Base-by-base conservation (phyloP, 257 asterid species). In the Striga asiatica region DNA sequence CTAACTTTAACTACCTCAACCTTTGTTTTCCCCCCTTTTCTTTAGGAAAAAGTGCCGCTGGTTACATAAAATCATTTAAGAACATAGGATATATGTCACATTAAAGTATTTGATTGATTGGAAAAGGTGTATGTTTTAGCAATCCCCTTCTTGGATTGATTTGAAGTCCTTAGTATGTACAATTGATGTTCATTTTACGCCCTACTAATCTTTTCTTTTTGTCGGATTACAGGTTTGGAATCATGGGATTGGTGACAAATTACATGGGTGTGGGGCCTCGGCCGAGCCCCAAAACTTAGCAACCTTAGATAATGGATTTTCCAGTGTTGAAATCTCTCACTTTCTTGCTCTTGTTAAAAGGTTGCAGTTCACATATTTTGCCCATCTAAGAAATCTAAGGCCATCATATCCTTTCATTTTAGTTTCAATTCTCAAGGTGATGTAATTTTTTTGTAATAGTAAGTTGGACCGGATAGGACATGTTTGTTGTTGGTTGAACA, bases 231-330 rank as follows among this genome's bases (percentile, higher is more conserved):
- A 86, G 88, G 94, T 86, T 86, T 38, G 95, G 85, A 18, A 78
- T 86, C 27, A 86, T 86, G 95, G 95, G 95, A 5, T 57, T 83
- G 79, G 77, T 81, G 72, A 83, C 95, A 3, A 82, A 75, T 76
- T 83, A 86, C 79, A 67, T 77, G 75, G 94, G 95, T 12, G 13
- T 80, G 61, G 93, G 87, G 49, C 85, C 89, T 39, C 77, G 78
- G 39, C 63, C 80, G 25, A 68, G 24, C 72, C 70, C 38, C 35
- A 50, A 50, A 24, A 14, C 6, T 23, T 50, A 50, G 55, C 17
- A 50, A n/a, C 25, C 35, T 22, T 21, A 21, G 52, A 22, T n/a
- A 56, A 18, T 61, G 37, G 50, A 32, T 31, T 39, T 47, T 39
- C 58, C 41, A n/a, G 7, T 12, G 6, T 19, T 14, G 23, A 28